Conservation (phyloP, 2,329 filamentous ascomycete genomes). For the Beauveria rudraprayagi region DNA sequence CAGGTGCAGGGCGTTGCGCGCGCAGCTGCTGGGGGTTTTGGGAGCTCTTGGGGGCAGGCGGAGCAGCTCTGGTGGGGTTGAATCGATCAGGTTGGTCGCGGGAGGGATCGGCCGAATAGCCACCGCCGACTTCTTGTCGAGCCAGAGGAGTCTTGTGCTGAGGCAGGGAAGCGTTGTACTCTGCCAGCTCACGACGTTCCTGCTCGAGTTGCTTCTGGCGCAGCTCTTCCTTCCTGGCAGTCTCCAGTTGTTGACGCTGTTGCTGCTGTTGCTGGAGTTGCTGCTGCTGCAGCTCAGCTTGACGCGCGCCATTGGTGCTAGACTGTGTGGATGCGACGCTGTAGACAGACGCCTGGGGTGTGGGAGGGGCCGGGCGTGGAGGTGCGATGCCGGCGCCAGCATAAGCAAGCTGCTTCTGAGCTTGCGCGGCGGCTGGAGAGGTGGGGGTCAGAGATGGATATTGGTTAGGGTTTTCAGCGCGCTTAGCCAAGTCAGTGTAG, state of each 20-base stretch:
- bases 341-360: conserved; percentile 37
- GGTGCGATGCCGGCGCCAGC: conserved; percentile 55
- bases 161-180: conserved; percentile 82
- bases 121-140: conserved; percentile 78
- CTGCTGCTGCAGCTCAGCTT: conserved; percentile 33
- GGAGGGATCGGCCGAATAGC: conserved; percentile 17
- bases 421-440: conserved; percentile 47
- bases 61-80: conserved; percentile 77
- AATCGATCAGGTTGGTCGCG: conserved; percentile 55
- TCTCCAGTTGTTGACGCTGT: conserved; percentile 49
- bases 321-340: conserved; percentile 30
- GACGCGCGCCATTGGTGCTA: conserved; percentile 31
- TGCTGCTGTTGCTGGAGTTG: conserved; percentile 45
- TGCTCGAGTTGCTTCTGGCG: conserved; percentile 50
- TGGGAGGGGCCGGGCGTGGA: conserved; percentile 53
- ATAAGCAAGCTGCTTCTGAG: conserved; percentile 57
- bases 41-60: conserved; percentile 60
- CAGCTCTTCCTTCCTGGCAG: conserved; percentile 46
- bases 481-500: conserved; percentile 75
- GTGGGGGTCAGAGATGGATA: conserved; percentile 63
- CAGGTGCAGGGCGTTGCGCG: conserved; percentile 77
- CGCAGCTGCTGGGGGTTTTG: conserved; percentile 49
- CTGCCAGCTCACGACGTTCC: conserved; percentile 71
- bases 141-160: conserved; percentile 73
- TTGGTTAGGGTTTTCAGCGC: conserved; percentile 60